phyloP scores from a whole-genome alignment of 768 basidiomycete genomes.

The Tulasnella sp. region DNA sequence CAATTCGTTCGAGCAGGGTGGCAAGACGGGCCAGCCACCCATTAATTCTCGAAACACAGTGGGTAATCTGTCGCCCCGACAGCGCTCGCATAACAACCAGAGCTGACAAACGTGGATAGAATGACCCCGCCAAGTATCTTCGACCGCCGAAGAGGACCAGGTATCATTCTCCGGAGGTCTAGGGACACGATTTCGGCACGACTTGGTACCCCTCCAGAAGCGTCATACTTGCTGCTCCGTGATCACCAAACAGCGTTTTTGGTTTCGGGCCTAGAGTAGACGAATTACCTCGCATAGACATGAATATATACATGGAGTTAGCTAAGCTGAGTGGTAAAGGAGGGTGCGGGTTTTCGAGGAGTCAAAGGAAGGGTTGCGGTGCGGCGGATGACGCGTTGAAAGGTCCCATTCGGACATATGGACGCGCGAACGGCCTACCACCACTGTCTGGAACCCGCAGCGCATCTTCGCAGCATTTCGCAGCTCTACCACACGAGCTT shows the following conservation, averaged over 20 bases:
- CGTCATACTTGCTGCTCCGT: no score
- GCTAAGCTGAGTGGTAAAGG: no score
- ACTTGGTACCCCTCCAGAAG: not conserved
- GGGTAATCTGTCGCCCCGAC: no score
- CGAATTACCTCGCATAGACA: no score
- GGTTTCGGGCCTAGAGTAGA: no score
- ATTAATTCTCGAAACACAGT: no score
- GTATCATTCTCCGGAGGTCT: not conserved
- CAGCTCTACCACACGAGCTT: not conserved
- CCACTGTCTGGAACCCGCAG: not conserved
- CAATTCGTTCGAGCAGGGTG: no score
- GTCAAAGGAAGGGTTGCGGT: not conserved
- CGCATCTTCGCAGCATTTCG: constrained; percentile 16
- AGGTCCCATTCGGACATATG: constrained; percentile 3
- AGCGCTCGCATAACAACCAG: no score
- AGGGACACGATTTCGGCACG: not conserved
- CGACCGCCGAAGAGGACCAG: not conserved
- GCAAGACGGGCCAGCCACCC: no score
- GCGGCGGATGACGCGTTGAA: not conserved
- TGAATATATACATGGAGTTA: no score
- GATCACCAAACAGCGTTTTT: no score
- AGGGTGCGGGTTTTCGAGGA: not conserved
- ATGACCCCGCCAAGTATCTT: not conserved
- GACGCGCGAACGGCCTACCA: constrained; percentile 4
- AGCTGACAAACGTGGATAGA: no score